Evolutionary conservation across 352 stramenopile species (phyloP).

Genomic region (Phytophthora kernoviae): DNA sequence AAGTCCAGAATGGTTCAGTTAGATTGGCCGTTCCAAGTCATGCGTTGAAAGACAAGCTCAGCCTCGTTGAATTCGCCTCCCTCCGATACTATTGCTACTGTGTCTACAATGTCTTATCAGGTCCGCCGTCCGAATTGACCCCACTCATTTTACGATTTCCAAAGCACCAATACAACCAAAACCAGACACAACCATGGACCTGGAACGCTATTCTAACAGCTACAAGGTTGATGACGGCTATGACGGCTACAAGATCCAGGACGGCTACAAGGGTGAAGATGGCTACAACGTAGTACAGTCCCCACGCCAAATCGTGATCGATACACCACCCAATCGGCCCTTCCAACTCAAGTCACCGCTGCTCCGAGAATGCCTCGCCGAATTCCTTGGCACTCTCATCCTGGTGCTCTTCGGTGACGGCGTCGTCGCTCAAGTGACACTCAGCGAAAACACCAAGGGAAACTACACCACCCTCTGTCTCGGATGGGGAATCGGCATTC

Average conservation of each 20-base stretch:
- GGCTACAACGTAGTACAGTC: slow-evolving; percentile 23
- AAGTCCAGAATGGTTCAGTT: slow-evolving; percentile 16
- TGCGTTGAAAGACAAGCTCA: slow-evolving; percentile 7
- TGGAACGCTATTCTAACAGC: slow-evolving; percentile 18
- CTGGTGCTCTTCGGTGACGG: slow-evolving; percentile 47
- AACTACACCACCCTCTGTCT: slow-evolving; percentile 50
- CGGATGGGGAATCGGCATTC: slow-evolving; percentile 50
- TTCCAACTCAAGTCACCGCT: slow-evolving; percentile 31
- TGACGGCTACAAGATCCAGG: slow-evolving; percentile 6
- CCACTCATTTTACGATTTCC: slow-evolving; percentile 20
- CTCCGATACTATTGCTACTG: not conserved
- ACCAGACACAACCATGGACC: slow-evolving; percentile 16
- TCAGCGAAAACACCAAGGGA: slow-evolving; percentile 37
- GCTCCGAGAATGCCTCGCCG: slow-evolving; percentile 45
- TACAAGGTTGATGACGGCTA: slow-evolving; percentile 26
- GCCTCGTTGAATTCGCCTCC: not conserved
- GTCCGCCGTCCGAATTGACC: not conserved
- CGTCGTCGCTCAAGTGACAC: slow-evolving; percentile 43
- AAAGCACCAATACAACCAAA: slow-evolving; percentile 3
- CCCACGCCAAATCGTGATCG: slow-evolving; percentile 6
- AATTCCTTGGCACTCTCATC: slow-evolving; percentile 50
- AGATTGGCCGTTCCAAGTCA: slow-evolving; percentile 11
- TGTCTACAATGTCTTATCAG: not conserved
- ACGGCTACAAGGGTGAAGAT: slow-evolving; percentile 27
- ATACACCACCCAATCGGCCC: slow-evolving; percentile 5